Percentiles rank a stretch among this genome's conserved stretches.
These are phyloP conservation scores for Coemansia sp. DNA, from an alignment of 192 early-diverging fungal genomes.

Conservation along the genomic window DNA sequence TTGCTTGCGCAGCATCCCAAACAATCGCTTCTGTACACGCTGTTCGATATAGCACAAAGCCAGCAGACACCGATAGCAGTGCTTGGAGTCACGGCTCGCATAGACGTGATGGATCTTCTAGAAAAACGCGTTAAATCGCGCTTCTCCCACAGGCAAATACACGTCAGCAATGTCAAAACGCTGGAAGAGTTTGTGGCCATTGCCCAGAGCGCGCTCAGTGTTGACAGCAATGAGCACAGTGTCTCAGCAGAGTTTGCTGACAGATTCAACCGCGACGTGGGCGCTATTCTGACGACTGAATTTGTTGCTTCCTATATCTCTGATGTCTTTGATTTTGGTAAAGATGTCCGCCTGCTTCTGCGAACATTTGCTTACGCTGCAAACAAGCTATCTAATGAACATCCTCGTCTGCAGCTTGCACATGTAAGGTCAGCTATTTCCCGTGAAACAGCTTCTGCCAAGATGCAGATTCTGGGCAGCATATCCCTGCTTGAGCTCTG, in stretches of 20 bases:
- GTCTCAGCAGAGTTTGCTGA: conserved; percentile 22
- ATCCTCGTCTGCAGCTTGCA: conserved; percentile 8
- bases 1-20: conserved; percentile 89
- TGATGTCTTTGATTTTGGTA: conserved; percentile 32
- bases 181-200: conserved; percentile 63
- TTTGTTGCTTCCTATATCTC: conserved; percentile 17
- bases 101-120: conserved; percentile 79
- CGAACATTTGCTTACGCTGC: conserved; percentile 19
- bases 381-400: conserved; percentile 6
- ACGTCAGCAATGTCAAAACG: conserved; percentile 60
- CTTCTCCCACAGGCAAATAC: conserved; percentile 85
- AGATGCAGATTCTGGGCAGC: conserved; percentile 41
- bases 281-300: conserved; percentile 18
- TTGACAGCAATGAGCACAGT: conserved; percentile 15
- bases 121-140: conserved; percentile 95
- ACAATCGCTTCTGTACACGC: conserved; percentile 89
- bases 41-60: conserved; percentile 89
- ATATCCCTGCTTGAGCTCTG: conserved; percentile 79
- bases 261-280: conserved; percentile 54
- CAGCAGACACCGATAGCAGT: conserved; percentile 83
- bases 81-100: conserved; percentile 77
- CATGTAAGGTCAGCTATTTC: conserved; percentile 41
- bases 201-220: conserved; percentile 55
- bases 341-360: conserved; percentile 39
- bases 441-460: conserved; percentile 24